phyloP scores from a whole-genome alignment of 768 basidiomycete genomes.

The Pleurotus giganteus region DNA sequence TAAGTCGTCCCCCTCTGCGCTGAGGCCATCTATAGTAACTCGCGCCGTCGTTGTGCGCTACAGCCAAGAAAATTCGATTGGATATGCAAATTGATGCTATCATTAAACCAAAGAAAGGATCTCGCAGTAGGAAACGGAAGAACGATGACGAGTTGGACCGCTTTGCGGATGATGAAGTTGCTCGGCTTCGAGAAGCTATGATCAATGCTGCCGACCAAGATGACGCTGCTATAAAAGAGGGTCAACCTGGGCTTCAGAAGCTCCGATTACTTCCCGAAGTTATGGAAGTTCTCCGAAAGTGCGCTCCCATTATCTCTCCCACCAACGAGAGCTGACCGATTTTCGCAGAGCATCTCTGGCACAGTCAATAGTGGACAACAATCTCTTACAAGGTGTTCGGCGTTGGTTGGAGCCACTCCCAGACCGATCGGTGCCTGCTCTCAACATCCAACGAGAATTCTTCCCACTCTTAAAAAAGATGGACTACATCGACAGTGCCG shows the following conservation, averaged over 20 bases:
- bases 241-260: conserved; percentile 81
- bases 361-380: conserved; percentile 94
- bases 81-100: conserved; percentile 88
- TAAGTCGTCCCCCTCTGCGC: conserved; percentile 24
- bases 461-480: conserved; percentile 83
- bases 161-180: conserved; percentile 89
- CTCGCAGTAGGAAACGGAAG: conserved; percentile 65
- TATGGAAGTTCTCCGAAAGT: conserved; percentile 93
- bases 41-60: conserved; percentile 1
- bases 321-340: conserved; percentile 5
- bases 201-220: conserved; percentile 83
- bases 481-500: conserved; percentile 87
- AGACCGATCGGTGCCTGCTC: conserved; percentile 87
- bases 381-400: conserved; percentile 85
- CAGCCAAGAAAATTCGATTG: conserved; percentile 75
- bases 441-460: conserved; percentile 94
- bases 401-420: conserved; percentile 94
- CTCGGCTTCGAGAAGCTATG: conserved; percentile 87
- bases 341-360: conserved; percentile 71
- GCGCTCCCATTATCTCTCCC: conserved; percentile 24
- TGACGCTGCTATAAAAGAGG: conserved; percentile 72
- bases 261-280: conserved; percentile 84
- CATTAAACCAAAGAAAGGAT: conserved; percentile 73
- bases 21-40: neutral
- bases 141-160: conserved; percentile 77